Evolutionary conservation across 169 alveolate species (phyloP).

Genomic region (Cryptosporidium tyzzeri): DNA sequence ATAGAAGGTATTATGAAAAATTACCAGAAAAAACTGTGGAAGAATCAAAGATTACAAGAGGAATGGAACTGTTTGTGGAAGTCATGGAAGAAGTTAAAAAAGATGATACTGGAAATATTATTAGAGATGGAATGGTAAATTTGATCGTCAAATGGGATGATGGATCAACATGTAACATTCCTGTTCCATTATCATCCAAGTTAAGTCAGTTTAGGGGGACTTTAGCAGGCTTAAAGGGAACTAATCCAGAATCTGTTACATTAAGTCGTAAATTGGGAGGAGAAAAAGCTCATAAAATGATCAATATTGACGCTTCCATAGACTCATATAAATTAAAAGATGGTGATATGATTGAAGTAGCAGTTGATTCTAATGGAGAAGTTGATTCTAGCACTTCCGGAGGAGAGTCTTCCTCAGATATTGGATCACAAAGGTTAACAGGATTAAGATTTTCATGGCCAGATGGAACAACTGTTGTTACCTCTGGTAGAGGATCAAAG

Average conservation of each 20-base stretch:
- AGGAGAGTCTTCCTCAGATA: background rate
- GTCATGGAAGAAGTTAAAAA: conserved; percentile 45
- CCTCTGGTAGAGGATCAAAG: conserved; percentile 56
- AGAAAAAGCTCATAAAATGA: conserved; percentile 43
- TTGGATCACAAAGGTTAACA: conserved; percentile 32
- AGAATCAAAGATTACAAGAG: conserved; percentile 58
- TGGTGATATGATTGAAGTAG: conserved; percentile 61
- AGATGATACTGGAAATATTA: conserved; percentile 64
- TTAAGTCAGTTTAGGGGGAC: conserved; percentile 67
- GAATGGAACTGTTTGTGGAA: conserved; percentile 59
- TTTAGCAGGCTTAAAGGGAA: conserved; percentile 72
- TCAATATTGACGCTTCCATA: conserved; percentile 48
- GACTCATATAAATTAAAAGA: conserved; percentile 63
- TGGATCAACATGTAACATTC: conserved; percentile 62
- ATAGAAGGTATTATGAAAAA: conserved; percentile 71
- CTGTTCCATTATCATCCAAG: conserved; percentile 67
- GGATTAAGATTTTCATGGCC: conserved; percentile 75
- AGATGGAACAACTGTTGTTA: conserved; percentile 66
- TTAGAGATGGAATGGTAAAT: conserved; percentile 70
- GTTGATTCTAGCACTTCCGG: conserved; percentile 2
- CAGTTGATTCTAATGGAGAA: conserved; percentile 43
- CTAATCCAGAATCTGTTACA: conserved; percentile 49
- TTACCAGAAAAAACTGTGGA: conserved; percentile 71
- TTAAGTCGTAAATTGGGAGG: conserved; percentile 54
- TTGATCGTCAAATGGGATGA: conserved; percentile 73